These are phyloP conservation scores for Penicillium expansum DNA, from an alignment of 2,329 filamentous ascomycete genomes.

Conservation along the genomic window DNA sequence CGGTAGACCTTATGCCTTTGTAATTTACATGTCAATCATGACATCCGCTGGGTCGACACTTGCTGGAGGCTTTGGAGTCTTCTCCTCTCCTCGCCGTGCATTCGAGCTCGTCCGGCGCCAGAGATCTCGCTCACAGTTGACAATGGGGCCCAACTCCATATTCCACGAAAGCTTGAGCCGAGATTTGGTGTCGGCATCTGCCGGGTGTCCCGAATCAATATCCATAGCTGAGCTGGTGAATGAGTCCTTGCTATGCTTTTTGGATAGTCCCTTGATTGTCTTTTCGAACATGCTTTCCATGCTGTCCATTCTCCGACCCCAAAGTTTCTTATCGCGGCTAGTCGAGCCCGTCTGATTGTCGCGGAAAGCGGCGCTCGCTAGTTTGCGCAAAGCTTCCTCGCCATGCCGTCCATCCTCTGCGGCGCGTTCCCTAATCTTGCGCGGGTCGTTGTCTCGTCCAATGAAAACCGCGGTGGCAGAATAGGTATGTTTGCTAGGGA, in stretches of 20 bases:
- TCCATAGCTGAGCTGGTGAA: conserved; percentile 24
- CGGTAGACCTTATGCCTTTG: conserved; percentile 12
- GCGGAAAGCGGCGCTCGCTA: conserved; percentile 52
- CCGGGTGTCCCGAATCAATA: conserved; percentile 26
- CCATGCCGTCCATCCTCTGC: conserved; percentile 65
- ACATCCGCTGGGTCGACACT: conserved; percentile 26
- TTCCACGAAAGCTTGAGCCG: conserved; percentile 30
- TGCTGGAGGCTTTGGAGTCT: conserved; percentile 27
- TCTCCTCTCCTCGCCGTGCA: conserved; percentile 36
- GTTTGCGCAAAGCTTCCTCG: conserved; percentile 62
- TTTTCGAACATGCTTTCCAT: conserved; percentile 56
- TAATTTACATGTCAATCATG: conserved; percentile 23
- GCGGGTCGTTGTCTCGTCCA: conserved; percentile 57
- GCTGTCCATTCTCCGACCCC: conserved; percentile 39
- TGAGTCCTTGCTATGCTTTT: conserved; percentile 36
- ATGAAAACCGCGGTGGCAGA: conserved; percentile 59
- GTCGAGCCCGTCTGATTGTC: conserved; percentile 42
- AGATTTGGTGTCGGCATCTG: conserved; percentile 29
- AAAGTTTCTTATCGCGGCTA: conserved; percentile 41
- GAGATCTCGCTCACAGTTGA: conserved; percentile 60
- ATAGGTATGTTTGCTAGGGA: conserved; percentile 65
- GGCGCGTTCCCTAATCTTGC: conserved; percentile 60
- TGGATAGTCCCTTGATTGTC: conserved; percentile 52
- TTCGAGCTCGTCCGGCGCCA: conserved; percentile 51
- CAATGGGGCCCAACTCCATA: conserved; percentile 49